Base-by-base conservation (phyloP, 257 asterid genomes). In the Leptodermis oblonga region DNA sequence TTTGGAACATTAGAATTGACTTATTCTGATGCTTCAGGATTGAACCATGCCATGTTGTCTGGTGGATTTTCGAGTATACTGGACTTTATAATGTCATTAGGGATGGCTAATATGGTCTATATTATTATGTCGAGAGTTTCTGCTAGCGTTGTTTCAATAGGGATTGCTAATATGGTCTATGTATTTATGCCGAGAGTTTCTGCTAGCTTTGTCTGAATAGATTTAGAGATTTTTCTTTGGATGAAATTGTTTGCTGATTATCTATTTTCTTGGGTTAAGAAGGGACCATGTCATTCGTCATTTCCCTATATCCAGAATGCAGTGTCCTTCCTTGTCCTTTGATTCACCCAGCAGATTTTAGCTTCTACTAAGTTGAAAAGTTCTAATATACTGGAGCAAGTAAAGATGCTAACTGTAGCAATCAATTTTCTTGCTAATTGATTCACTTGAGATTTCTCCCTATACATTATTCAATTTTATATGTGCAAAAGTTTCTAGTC, bases 401-500 rank as follows among this genome's bases (percentile, higher is more conserved):
- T 14, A 12, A 12, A 39, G 28, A 10, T 2, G 8, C 20, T 31
- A 20, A 33, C 18, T 30, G 34, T 43, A 1, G 45, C 30, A 11
- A 20, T 49, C 37, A 13, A 3, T 30, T 8, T 42, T 8, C 30
- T 36, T 58, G 37, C 43, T 43, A 59, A n/a, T n/a, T n/a, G n/a
- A 56, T 58, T 28, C 67, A 58, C 4, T 58, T 58, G 14, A 28
- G 4, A 22, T 52, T 17, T 69, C 73, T 42, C n/a, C 59, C 53
- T 54, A 37, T 15, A 15, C 23, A 37, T 18, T 7, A 15, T 36
- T 11, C n/a, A 0, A 5, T 13, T 68, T 26, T 30, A n/a, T 41
- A n/a, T 25, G 55, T 37, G 26, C 41, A 18, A 6, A 37, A 8
- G 9, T 34, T 33, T 62, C 68, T 30, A 33, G 62, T 23, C 22